A percentile compares a stretch with the other conserved stretches of the same genome.
These are phyloP conservation scores for Septoria petroselini DNA, from an alignment of 2,329 filamentous ascomycete genomes.

Conservation along the genomic window DNA sequence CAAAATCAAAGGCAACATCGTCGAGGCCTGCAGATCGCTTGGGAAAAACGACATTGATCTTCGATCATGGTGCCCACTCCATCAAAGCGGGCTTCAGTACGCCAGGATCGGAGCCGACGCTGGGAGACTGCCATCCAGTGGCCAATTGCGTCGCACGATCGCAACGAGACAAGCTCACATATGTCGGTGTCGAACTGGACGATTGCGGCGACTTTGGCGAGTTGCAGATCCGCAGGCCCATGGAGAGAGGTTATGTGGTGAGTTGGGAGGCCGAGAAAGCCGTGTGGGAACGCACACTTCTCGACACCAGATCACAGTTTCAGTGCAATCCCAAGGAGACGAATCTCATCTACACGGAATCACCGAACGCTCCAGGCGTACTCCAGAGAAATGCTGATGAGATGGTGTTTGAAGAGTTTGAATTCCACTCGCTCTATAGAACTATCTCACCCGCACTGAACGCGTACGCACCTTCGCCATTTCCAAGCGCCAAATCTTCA, in stretches of 20 bases:
- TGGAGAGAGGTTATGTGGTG: conserved; percentile 92
- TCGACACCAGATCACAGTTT: conserved; percentile 51
- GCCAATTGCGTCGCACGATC: conserved; percentile 83
- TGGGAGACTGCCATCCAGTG: conserved; percentile 62
- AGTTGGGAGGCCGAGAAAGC: conserved; percentile 96
- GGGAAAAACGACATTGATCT: conserved; percentile 62
- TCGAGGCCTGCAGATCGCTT: conserved; percentile 20
- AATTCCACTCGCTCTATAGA: conserved; percentile 81
- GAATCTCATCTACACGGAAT: conserved; percentile 80
- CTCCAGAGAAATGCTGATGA: conserved; percentile 91
- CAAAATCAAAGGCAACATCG: conserved; percentile 8
- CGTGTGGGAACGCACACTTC: conserved; percentile 89
- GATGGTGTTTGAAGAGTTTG: conserved; percentile 96
- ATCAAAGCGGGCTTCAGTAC: conserved; percentile 80
- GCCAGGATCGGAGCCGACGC: conserved; percentile 31
- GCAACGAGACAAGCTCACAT: conserved; percentile 72
- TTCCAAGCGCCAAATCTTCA: conserved; percentile 40
- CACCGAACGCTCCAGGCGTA: conserved; percentile 74
- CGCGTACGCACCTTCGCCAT: conserved; percentile 33
- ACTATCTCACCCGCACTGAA: conserved; percentile 28
- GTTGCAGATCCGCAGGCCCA: conserved; percentile 77
- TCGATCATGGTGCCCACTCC: conserved; percentile 90
- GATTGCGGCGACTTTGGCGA: conserved; percentile 86
- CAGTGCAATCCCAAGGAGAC: conserved; percentile 74
- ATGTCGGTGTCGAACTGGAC: conserved; percentile 74